Base-by-base conservation (phyloP, 164 flowering plant species). In the Malania oleifera region DNA sequence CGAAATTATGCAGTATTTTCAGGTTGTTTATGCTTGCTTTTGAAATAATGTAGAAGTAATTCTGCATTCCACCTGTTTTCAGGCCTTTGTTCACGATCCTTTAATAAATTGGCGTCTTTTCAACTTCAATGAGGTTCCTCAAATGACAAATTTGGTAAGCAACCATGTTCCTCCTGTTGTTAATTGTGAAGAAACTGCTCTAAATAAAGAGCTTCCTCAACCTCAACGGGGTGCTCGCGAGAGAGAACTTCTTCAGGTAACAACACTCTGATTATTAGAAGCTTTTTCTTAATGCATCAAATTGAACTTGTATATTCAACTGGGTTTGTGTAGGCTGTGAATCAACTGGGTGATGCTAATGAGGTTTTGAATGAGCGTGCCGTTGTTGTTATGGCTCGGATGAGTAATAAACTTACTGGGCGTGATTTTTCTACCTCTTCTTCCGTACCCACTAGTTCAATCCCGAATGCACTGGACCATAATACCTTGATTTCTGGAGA, bases 31-130 rank as follows among this genome's bases (percentile, higher is more conserved):
- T n/a, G n/a, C n/a, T n/a, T n/a, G n/a, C n/a, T 14, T 52, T 22
- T 13, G 3, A 17, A n/a, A 11, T 29, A 29, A 37, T 23, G 22
- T 7, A 27, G 23, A 52, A 15, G 27, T 59, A 34, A 50, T 34
- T 29, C 41, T 20, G 57, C 4, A 28, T 58, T 37, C 34, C 26
- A 44, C 38, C 35, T 76, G n/a, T 56, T 65, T 75, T 48, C 84
- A 95, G 99, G 97, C 99, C 35, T 95, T 95, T 72, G 99, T 95
- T 52, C 99, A 91, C 55, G 99, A 95, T 62, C 99, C 99, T 50
- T 88, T 95, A 22, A 91, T 95, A 56, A 95, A 95, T 71, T 95
- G 99, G 99, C 80, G 99, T 62, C 93, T 95, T 34, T 85, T 95
- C 81, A 86, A 95, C 77, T 85, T 88, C 66, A 91, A 83, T 66